These are phyloP conservation scores for Dendrobium chrysotoxum DNA, from an alignment of 106 monocot genomes.

Conservation along the genomic window DNA sequence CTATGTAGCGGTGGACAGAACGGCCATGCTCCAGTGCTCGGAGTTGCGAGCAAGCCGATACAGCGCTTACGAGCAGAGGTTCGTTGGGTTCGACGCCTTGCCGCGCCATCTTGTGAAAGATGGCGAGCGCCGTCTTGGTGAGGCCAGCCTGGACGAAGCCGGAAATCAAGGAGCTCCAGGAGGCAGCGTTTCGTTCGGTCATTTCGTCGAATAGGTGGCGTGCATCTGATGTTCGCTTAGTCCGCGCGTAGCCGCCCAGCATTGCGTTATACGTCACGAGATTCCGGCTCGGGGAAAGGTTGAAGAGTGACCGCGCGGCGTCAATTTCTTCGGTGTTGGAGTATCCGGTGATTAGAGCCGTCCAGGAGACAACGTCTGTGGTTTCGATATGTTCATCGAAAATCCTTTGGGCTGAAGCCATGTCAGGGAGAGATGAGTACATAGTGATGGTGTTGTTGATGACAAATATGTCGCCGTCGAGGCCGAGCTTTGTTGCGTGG, in stretches of 20 bases:
- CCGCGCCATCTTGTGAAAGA: constrained; percentile 35
- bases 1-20: constrained; percentile 20
- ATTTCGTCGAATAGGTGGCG: constrained; percentile 42
- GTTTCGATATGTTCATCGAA: constrained; percentile 32
- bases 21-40: constrained; percentile 36
- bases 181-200: constrained; percentile 41
- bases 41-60: constrained; percentile 52
- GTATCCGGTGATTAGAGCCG: constrained; percentile 53
- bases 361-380: constrained; percentile 70
- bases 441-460: constrained; percentile 52
- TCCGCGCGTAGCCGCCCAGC: constrained; percentile 45
- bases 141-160: constrained; percentile 44
- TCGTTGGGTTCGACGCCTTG: constrained; percentile 35
- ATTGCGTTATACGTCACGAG: constrained; percentile 73
- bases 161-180: constrained; percentile 56
- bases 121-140: constrained; percentile 27
- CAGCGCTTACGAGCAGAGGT: constrained; percentile 32
- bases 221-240: constrained; percentile 19
- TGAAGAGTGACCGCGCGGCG: constrained; percentile 43
- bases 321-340: constrained; percentile 27
- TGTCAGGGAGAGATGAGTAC: constrained; percentile 34
- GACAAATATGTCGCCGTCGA: constrained; percentile 42
- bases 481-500: constrained; percentile 32
- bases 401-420: constrained; percentile 28
- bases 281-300: constrained; percentile 45